A percentile compares a stretch with the other conserved stretches of the same genome.
Evolutionary conservation across 139 green algal species (phyloP).

Genomic region (Gonium pectorale): DNA sequence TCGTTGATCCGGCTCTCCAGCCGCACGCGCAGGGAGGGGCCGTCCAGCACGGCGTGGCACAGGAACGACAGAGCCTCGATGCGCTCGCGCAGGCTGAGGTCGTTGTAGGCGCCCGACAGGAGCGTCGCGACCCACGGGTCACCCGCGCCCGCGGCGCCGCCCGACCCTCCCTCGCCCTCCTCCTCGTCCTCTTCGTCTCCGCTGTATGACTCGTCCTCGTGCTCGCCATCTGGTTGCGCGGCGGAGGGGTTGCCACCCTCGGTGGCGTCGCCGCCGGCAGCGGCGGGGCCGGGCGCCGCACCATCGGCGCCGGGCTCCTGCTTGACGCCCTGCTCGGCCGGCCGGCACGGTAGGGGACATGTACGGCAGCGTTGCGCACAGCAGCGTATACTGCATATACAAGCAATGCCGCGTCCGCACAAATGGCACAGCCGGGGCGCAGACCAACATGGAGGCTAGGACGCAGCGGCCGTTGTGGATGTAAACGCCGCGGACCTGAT

Average conservation of each 20-base stretch:
- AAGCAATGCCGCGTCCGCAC: too few relatives aligned
- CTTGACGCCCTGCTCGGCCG: conserved; percentile 34
- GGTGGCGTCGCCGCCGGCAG: background rate
- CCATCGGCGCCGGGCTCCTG: background rate
- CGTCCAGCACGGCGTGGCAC: conserved; percentile 65
- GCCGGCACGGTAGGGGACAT: too few relatives aligned
- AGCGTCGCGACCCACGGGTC: conserved; percentile 32
- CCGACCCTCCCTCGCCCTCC: conserved; percentile 43
- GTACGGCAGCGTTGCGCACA: too few relatives aligned
- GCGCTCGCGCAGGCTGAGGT: conserved; percentile 68
- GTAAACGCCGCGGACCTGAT: too few relatives aligned
- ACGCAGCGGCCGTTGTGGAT: too few relatives aligned
- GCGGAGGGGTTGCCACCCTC: background rate
- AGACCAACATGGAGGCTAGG: too few relatives aligned
- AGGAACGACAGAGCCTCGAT: conserved; percentile 75
- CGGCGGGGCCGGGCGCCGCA: background rate
- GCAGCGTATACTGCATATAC: too few relatives aligned
- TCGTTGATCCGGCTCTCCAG: conserved; percentile 77
- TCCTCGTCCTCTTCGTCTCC: conserved; percentile 48
- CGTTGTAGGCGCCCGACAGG: conserved; percentile 67
- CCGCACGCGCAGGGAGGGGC: conserved; percentile 61
- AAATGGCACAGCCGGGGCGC: too few relatives aligned
- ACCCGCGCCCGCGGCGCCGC: conserved; percentile 35
- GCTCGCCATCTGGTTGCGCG: background rate
- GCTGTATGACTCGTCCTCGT: conserved; percentile 23